Base-by-base conservation (phyloP, 176 grass and related monocot genomes). In the Oryza brachyantha region DNA sequence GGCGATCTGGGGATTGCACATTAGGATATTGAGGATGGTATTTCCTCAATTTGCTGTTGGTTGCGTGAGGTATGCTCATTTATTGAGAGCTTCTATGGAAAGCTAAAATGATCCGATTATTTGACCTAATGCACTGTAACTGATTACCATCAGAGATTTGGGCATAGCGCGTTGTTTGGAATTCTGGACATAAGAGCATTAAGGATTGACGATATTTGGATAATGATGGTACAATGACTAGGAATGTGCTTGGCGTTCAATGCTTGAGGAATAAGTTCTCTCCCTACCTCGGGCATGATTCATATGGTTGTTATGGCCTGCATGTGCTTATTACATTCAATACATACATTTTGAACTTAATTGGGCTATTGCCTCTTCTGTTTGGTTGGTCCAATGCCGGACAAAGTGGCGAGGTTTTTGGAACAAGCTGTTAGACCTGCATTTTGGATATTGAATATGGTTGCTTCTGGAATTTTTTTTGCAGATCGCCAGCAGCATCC, bases 401-500 rank as follows among this genome's bases (percentile, higher is more conserved):
- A 67, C 16, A 35, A 85, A 63, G 64, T 12, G 13, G 67, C 36
- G 41, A 83, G 81, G 84, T 73, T 74, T 78, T 84, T 87, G 43
- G 80, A 89, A 65, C 63, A 73, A 90, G 69, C 66, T 84, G 61
- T 84, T 84, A 81, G 86, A 84, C 19, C 7, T 55, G 82, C 85
- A 85, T 84, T 83, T 73, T 57, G 78, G 87, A 90, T 90, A 90
- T 87, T 90, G 63, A 90, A 88, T 68, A 79, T 36, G 45, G 61
- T 78, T 90, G 64, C 85, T 90, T 88, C 42, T 90, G 71, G 83
- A 86, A 86, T 43, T 52, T n/a, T n/a, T 80, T 91, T 90, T 93
- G 85, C 88, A 93, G 91, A 93, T 93, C 91, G 68, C 78, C 75
- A 73, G 83, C 88, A 81, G 88, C 78, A 93, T 90, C 88, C 60